These are phyloP conservation scores for Trichoderma orchidacearum DNA, from an alignment of 495 filamentous ascomycete genomes.

Conservation along the genomic window DNA sequence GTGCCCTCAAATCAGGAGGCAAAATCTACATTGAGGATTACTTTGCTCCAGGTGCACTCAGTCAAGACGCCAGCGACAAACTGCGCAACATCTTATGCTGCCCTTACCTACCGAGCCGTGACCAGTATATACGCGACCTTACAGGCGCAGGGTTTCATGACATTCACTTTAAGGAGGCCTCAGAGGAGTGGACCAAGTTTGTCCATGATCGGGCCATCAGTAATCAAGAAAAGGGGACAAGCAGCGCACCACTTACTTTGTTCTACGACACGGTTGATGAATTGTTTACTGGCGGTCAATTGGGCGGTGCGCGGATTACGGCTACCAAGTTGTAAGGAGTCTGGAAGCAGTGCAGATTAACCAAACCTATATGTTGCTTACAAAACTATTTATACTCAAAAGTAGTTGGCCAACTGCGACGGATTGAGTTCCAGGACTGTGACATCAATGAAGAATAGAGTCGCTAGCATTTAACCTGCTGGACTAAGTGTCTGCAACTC, in stretches of 20 bases:
- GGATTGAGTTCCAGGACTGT: no score
- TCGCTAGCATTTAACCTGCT: no score
- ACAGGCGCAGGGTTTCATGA: conserved; percentile 2
- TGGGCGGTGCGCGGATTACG: neutral
- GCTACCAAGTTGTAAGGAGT: neutral
- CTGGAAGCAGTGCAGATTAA: no score
- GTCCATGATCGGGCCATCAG: conserved; percentile 2
- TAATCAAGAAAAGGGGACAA: neutral
- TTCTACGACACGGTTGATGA: conserved; percentile 1
- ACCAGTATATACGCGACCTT: conserved; percentile 1
- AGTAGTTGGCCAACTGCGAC: no score
- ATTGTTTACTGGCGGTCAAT: neutral
- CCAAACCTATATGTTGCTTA: no score
- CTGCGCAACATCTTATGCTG: conserved; percentile 4
- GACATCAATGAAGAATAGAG: no score
- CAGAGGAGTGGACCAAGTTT: conserved; percentile 4
- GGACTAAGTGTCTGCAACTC: no score
- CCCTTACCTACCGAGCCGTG: conserved; percentile 2
- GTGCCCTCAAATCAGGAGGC: conserved; percentile 2
- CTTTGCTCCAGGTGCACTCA: neutral
- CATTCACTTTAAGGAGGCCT: conserved; percentile 2
- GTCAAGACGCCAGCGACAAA: neutral
- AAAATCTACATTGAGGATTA: conserved; percentile 6
- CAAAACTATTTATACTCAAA: no score
- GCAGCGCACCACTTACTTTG: neutral